Evolutionary conservation across 2,329 filamentous ascomycete genomes (phyloP).

Genomic region (Pyricularia sp.): DNA sequence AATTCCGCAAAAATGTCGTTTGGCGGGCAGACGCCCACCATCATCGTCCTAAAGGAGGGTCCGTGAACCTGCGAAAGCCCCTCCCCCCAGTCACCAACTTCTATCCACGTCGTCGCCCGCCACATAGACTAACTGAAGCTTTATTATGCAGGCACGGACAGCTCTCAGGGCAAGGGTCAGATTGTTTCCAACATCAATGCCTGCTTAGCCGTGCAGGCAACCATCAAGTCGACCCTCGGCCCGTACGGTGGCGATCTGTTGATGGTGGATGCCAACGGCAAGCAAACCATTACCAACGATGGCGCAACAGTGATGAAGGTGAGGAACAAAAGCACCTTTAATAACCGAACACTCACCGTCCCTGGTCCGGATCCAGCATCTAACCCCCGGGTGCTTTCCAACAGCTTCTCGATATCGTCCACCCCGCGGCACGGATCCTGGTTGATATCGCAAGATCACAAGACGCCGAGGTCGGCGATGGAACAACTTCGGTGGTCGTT

Average conservation of each 20-base stretch:
- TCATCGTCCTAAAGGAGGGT: constrained; percentile 98
- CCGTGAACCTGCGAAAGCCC: constrained; percentile 27
- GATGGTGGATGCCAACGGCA: constrained; percentile 91
- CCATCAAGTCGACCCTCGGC: constrained; percentile 90
- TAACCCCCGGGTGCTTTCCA: constrained; percentile 4
- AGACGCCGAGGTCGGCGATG: constrained; percentile 97
- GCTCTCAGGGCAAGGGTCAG: constrained; percentile 94
- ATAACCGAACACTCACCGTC: neutral
- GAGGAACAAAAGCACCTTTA: constrained; percentile 12
- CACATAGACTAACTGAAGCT: constrained; percentile 13
- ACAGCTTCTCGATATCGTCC: constrained; percentile 93
- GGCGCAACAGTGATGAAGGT: constrained; percentile 99
- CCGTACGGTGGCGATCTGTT: constrained; percentile 95
- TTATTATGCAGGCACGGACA: constrained; percentile 68
- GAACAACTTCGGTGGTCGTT: constrained; percentile 95
- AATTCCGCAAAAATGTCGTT: constrained; percentile 64
- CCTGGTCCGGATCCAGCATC: neutral
- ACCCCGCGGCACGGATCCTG: constrained; percentile 92
- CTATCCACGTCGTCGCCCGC: constrained; percentile 15
- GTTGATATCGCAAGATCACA: constrained; percentile 98
- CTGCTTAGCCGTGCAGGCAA: constrained; percentile 89
- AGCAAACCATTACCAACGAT: constrained; percentile 97
- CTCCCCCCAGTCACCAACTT: constrained; percentile 14
- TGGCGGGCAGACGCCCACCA: constrained; percentile 93
- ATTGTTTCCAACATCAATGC: constrained; percentile 98